Conservation (phyloP, 148 eudicot genomes). For the Fagopyrum homotropicum region DNA sequence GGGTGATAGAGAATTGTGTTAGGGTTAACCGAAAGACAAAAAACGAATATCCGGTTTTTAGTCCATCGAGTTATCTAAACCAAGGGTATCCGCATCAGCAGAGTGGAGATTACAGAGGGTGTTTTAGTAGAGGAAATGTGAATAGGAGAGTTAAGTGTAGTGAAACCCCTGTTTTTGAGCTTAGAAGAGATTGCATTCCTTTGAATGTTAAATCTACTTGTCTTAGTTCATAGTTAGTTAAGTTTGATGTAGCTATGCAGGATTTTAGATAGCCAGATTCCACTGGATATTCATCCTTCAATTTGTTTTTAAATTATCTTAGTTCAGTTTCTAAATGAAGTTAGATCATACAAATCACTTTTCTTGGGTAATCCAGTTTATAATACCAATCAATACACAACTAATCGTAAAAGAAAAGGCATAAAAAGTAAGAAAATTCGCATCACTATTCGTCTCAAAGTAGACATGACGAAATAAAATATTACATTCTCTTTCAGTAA, state of each 20-base stretch:
- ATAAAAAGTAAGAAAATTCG: too few species aligned
- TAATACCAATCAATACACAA: too few species aligned
- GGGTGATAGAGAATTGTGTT: constrained; percentile 53
- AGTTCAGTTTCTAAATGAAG: neutral
- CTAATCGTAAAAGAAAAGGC: too few species aligned
- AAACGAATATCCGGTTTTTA: constrained; percentile 24
- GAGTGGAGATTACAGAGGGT: constrained; percentile 21
- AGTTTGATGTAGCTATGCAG: neutral
- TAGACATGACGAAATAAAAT: too few species aligned
- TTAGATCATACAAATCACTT: neutral
- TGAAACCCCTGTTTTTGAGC: constrained; percentile 39
- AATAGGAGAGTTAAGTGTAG: constrained; percentile 19
- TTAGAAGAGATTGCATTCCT: constrained; percentile 20
- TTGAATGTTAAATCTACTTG: constrained; percentile 26
- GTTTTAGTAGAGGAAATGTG: constrained; percentile 15
- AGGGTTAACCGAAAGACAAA: constrained; percentile 29
- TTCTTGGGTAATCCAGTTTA: too few species aligned
- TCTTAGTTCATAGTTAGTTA: constrained; percentile 14
- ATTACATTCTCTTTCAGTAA: too few species aligned
- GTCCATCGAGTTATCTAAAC: constrained; percentile 27
- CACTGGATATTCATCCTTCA: neutral
- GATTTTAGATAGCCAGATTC: neutral
- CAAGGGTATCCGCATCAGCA: constrained; percentile 51
- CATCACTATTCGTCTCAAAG: too few species aligned
- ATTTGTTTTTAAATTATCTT: neutral